Percentiles rank a stretch among this genome's conserved stretches.
phyloP scores from a whole-genome alignment of 2,329 filamentous ascomycete species.

The Pseudogymnoascus sp. region DNA sequence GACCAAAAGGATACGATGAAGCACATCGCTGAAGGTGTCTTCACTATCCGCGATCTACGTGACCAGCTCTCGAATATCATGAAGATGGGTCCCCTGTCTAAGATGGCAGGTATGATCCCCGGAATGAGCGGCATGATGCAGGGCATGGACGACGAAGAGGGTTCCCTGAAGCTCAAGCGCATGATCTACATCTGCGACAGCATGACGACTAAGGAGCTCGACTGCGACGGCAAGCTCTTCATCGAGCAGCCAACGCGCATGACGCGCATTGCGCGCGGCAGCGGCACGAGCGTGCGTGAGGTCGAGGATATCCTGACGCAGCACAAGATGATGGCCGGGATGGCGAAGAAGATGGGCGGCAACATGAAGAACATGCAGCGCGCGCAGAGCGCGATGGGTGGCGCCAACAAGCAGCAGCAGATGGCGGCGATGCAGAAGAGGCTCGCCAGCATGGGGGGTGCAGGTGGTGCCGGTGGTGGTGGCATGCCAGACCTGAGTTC shows the following conservation, averaged over 20 bases:
- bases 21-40: slow-evolving; percentile 93
- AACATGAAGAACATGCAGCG: slow-evolving; percentile 97
- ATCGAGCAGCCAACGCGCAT: slow-evolving; percentile 87
- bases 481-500: slow-evolving; percentile 75
- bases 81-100: slow-evolving; percentile 97
- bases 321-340: slow-evolving; percentile 96
- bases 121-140: slow-evolving; percentile 90
- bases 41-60: slow-evolving; percentile 85
- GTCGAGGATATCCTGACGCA: slow-evolving; percentile 97
- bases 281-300: slow-evolving; percentile 82
- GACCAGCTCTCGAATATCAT: slow-evolving; percentile 97
- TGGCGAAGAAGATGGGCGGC: slow-evolving; percentile 98
- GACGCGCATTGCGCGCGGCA: slow-evolving; percentile 82
- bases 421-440: slow-evolving; percentile 96
- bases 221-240: slow-evolving; percentile 90
- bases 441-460: slow-evolving; percentile 83
- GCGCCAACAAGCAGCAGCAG: slow-evolving; percentile 85
- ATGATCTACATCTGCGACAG: slow-evolving; percentile 99
- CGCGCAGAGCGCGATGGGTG: slow-evolving; percentile 82
- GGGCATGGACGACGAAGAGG: slow-evolving; percentile 94
- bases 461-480: slow-evolving; percentile 44
- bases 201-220: slow-evolving; percentile 94
- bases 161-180: slow-evolving; percentile 82
- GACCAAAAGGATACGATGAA: slow-evolving; percentile 99
- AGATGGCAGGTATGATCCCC: slow-evolving; percentile 98